Conservation (phyloP, 2,329 filamentous ascomycete genomes). For the Sphaerostilbella broomeana region DNA sequence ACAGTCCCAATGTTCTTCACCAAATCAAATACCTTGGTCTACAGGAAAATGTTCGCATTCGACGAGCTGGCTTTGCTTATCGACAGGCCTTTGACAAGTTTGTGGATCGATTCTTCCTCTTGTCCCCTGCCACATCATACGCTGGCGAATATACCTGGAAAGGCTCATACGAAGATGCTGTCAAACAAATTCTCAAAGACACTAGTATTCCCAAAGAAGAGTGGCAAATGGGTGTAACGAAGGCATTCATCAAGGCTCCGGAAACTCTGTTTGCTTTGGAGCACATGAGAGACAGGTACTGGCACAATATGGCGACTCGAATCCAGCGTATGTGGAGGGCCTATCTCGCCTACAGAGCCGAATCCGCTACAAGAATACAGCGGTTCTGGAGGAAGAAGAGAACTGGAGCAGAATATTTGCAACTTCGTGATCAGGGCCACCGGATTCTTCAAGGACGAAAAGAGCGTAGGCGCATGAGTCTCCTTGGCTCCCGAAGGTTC, state of each 20-base stretch:
- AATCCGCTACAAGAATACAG: constrained; percentile 91
- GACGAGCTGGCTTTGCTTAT: constrained; percentile 92
- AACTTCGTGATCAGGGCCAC: constrained; percentile 84
- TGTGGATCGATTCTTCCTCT: constrained; percentile 90
- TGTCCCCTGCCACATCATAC: constrained; percentile 91
- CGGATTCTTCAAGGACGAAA: constrained; percentile 75
- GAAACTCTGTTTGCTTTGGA: constrained; percentile 95
- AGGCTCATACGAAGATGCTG: constrained; percentile 78
- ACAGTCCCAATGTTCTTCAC: constrained; percentile 84
- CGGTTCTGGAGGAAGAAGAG: constrained; percentile 92
- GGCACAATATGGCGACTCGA: constrained; percentile 98
- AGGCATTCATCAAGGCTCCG: constrained; percentile 96
- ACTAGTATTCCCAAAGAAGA: constrained; percentile 93
- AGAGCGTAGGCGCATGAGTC: constrained; percentile 83
- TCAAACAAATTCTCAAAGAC: constrained; percentile 89
- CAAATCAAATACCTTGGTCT: constrained; percentile 98
- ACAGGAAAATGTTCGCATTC: constrained; percentile 98
- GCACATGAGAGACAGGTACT: constrained; percentile 95
- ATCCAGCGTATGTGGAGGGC: constrained; percentile 98
- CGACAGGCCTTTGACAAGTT: constrained; percentile 98
- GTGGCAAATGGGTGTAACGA: constrained; percentile 94
- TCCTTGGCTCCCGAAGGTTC: constrained; percentile 86
- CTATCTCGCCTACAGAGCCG: constrained; percentile 84
- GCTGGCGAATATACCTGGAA: constrained; percentile 97
- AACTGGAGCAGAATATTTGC: constrained; percentile 80